Evolutionary conservation across 2,329 filamentous ascomycete species (phyloP).

Genomic region (Venturia nashicola): DNA sequence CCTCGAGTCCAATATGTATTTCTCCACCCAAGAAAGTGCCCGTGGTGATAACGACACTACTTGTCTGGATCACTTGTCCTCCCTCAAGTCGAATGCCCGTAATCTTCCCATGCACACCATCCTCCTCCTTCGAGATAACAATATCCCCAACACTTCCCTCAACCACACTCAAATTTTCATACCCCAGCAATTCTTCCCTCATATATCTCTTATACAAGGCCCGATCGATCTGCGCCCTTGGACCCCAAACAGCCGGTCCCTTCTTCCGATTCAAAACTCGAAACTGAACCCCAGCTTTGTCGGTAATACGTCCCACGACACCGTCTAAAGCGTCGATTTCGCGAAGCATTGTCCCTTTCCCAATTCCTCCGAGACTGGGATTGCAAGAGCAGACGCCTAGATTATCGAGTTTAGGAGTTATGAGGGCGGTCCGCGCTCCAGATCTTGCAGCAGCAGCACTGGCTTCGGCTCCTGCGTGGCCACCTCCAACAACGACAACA

Average conservation of each 20-base stretch:
- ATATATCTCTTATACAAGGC: slow-evolving; percentile 81
- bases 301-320: slow-evolving; percentile 74
- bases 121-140: slow-evolving; percentile 49
- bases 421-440: slow-evolving; percentile 76
- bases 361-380: slow-evolving; percentile 94
- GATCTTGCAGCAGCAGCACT: slow-evolving; percentile 80
- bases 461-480: slow-evolving; percentile 90
- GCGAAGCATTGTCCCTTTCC: slow-evolving; percentile 89
- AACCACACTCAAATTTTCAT: slow-evolving; percentile 68
- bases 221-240: slow-evolving; percentile 89
- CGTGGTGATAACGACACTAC: slow-evolving; percentile 83
- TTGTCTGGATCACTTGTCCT: slow-evolving; percentile 69
- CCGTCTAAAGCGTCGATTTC: slow-evolving; percentile 94
- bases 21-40: slow-evolving; percentile 92
- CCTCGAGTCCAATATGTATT: slow-evolving; percentile 79
- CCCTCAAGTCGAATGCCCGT: slow-evolving; percentile 78
- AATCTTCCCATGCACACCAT: slow-evolving; percentile 55
- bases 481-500: slow-evolving; percentile 90
- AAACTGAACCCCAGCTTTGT: slow-evolving; percentile 93
- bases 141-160: slow-evolving; percentile 89
- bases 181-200: slow-evolving; percentile 69
- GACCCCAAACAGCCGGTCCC: slow-evolving; percentile 93
- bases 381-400: slow-evolving; percentile 95
- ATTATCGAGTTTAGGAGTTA: slow-evolving; percentile 81
- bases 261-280: slow-evolving; percentile 78